phyloP scores from a whole-genome alignment of 75 land plant genomes.

The Pinus tabuliformis region DNA sequence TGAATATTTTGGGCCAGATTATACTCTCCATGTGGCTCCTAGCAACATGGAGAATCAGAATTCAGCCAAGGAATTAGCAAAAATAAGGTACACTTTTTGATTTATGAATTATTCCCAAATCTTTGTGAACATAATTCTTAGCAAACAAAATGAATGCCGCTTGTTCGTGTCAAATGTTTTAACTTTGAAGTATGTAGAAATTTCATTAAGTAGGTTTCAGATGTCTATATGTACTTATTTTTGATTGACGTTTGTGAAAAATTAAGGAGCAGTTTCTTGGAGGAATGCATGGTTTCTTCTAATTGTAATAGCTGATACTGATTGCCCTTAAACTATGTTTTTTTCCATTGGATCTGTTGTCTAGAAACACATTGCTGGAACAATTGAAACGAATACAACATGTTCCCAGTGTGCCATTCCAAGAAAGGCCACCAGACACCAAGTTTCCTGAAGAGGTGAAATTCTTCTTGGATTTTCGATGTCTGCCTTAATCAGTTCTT shows the following conservation, averaged over 20 bases:
- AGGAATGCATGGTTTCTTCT: background rate
- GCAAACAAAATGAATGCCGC: background rate
- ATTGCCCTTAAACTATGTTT: background rate
- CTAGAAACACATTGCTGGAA: constrained; percentile 56
- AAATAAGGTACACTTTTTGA: constrained; percentile 26
- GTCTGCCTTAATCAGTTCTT: background rate
- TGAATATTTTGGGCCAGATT: constrained; percentile 76
- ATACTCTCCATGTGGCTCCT: constrained; percentile 59
- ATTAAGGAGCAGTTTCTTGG: background rate
- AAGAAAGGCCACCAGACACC: constrained; percentile 48
- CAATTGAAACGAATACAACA: constrained; percentile 58
- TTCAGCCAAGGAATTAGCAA: constrained; percentile 42
- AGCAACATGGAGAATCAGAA: constrained; percentile 62
- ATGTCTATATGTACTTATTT: background rate
- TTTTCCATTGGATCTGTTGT: background rate
- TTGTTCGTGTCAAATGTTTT: background rate
- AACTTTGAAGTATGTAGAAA: background rate
- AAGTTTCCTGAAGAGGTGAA: constrained; percentile 56
- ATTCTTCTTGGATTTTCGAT: background rate
- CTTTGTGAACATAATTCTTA: background rate
- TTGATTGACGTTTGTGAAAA: background rate
- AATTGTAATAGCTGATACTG: background rate
- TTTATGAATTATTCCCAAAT: background rate
- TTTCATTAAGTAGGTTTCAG: background rate
- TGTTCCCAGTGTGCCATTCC: constrained; percentile 82